Evolutionary conservation across 1,284 basidiomycete genomes (phyloP).

Genomic region (Omphalotus olearius): DNA sequence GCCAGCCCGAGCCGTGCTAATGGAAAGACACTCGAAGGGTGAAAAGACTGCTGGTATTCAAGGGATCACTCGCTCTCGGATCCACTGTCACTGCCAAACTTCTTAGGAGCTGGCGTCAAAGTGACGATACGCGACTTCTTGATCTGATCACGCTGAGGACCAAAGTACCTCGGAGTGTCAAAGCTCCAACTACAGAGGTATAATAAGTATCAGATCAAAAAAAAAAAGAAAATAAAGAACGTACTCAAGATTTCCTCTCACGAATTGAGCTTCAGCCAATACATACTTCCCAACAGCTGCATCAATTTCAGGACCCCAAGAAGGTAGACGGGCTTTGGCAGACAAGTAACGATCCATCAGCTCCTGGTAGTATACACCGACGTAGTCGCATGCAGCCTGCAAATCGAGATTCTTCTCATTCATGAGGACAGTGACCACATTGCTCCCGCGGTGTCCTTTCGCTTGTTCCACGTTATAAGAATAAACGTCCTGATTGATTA

Average conservation of each 20-base stretch:
- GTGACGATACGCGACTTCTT: slow-evolving; percentile 22
- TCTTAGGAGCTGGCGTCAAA: slow-evolving; percentile 19
- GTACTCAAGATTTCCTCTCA: slow-evolving; percentile 44
- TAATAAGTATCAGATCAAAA: slow-evolving; percentile 17
- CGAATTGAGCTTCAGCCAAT: slow-evolving; percentile 44
- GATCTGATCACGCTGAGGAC: slow-evolving; percentile 40
- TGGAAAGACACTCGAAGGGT: too few relatives aligned
- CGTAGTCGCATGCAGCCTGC: slow-evolving; percentile 56
- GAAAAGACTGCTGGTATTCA: too few relatives aligned
- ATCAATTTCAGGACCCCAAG: slow-evolving; percentile 45
- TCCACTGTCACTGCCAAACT: slow-evolving; percentile 27
- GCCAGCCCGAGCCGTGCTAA: too few relatives aligned
- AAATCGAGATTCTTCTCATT: slow-evolving; percentile 43
- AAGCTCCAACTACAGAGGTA: slow-evolving; percentile 48
- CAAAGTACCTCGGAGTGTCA: slow-evolving; percentile 55
- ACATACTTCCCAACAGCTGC: slow-evolving; percentile 43
- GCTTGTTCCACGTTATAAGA: slow-evolving; percentile 73
- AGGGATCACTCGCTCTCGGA: slow-evolving; percentile 32
- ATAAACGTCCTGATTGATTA: slow-evolving; percentile 57
- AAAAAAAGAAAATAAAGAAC: slow-evolving; percentile 16
- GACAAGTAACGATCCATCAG: slow-evolving; percentile 47
- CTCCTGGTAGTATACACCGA: slow-evolving; percentile 47
- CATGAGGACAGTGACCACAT: slow-evolving; percentile 67
- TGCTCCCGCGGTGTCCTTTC: slow-evolving; percentile 62
- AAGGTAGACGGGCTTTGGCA: slow-evolving; percentile 41